Conservation (phyloP, 768 basidiomycete genomes). For the Tylopilus sp. region DNA sequence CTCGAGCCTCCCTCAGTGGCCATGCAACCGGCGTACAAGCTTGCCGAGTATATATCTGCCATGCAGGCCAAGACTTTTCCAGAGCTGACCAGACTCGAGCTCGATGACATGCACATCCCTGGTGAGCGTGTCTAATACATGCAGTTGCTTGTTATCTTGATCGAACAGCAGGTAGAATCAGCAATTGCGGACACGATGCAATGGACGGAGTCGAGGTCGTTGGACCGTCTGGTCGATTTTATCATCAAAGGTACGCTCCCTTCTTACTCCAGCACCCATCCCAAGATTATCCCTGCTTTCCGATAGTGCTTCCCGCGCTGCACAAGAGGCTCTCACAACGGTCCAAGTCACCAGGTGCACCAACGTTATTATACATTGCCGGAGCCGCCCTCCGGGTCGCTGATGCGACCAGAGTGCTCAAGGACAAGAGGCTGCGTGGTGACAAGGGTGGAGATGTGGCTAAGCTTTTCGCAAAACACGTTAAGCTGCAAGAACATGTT, state of each 20-base stretch:
- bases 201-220: conserved; percentile 69
- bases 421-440: conserved; percentile 63
- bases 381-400: conserved; percentile 91
- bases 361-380: conserved; percentile 80
- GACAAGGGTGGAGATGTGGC: conserved; percentile 90
- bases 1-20: conserved; percentile 46
- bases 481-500: conserved; percentile 87
- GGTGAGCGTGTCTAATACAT: conserved; percentile 44
- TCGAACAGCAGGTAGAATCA: conserved; percentile 59
- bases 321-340: conserved; percentile 69
- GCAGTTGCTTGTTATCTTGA: conserved; percentile 34
- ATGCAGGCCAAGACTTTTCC: conserved; percentile 70
- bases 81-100: conserved; percentile 70
- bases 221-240: conserved; percentile 72
- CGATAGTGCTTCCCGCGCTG: conserved; percentile 61
- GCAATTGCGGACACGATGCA: conserved; percentile 72
- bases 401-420: conserved; percentile 75
- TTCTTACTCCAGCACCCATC: neutral
- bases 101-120: conserved; percentile 74
- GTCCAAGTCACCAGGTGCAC: conserved; percentile 77
- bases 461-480: conserved; percentile 94
- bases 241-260: conserved; percentile 61
- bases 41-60: conserved; percentile 61
- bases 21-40: conserved; percentile 49
- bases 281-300: neutral